phyloP scores from a whole-genome alignment of 2,329 filamentous ascomycete species.

The Epichloe glyceriae region DNA sequence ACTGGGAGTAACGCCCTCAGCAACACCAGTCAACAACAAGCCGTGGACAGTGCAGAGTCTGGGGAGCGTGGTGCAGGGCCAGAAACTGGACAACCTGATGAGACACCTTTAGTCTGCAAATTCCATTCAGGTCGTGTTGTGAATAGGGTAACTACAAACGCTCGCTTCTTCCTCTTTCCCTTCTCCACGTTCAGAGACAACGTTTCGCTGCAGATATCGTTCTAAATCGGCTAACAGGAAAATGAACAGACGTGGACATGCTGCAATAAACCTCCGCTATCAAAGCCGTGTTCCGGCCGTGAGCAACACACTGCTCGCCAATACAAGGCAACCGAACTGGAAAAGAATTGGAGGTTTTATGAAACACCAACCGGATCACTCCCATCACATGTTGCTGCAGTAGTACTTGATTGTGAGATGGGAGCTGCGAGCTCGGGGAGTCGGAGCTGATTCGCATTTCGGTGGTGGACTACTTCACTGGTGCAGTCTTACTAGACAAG shows the following conservation, averaged over 20 bases:
- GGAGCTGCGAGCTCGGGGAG: conserved; percentile 31
- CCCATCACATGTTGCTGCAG: conserved; percentile 11
- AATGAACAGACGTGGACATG: conserved; percentile 18
- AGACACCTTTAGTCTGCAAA: conserved; percentile 10
- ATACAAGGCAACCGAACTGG: conserved; percentile 15
- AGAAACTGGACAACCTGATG: neutral
- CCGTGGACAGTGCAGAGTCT: neutral
- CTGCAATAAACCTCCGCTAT: conserved; percentile 12
- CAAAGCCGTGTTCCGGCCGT: conserved; percentile 14
- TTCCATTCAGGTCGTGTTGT: conserved; percentile 17
- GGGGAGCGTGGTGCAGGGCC: neutral
- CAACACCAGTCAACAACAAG: neutral
- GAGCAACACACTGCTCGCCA: conserved; percentile 14
- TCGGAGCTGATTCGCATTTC: conserved; percentile 39
- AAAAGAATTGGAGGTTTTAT: conserved; percentile 15
- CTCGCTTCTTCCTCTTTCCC: neutral
- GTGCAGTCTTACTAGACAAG: conserved; percentile 33
- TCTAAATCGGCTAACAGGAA: neutral
- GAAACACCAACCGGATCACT: conserved; percentile 5
- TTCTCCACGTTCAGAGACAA: too few species aligned
- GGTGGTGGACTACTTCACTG: conserved; percentile 37
- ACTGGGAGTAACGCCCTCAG: neutral
- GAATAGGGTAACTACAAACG: conserved; percentile 11
- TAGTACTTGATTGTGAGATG: conserved; percentile 45
- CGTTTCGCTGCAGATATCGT: too few species aligned